Conservation (phyloP, 2,329 filamentous ascomycete genomes). For the Diaporthe citrichinensis region DNA sequence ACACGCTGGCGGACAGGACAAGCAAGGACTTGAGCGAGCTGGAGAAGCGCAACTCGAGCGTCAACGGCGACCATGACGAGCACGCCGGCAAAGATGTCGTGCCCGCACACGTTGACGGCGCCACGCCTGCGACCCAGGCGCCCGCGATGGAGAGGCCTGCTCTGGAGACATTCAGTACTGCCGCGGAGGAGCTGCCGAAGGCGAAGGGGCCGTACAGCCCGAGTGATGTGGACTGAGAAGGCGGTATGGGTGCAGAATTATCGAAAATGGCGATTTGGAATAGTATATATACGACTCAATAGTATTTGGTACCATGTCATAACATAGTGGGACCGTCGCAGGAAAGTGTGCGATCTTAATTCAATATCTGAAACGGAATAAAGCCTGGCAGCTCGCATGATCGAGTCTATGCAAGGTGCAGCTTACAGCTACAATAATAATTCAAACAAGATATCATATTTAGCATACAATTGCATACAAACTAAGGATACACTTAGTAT, state of each 20-base stretch:
- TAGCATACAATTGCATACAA: not conserved
- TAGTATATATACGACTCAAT: slow-evolving; percentile 4
- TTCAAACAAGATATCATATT: not conserved
- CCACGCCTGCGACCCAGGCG: slow-evolving; percentile 36
- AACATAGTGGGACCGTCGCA: not conserved
- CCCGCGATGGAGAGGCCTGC: slow-evolving; percentile 52
- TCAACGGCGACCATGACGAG: not conserved
- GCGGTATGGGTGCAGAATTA: not conserved
- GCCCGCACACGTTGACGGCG: slow-evolving; percentile 27
- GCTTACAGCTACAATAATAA: not conserved
- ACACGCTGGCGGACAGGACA: slow-evolving; percentile 29
- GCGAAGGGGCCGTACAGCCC: slow-evolving; percentile 42
- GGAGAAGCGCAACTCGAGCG: slow-evolving; percentile 25
- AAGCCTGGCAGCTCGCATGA: not conserved
- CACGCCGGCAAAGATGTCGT: slow-evolving; percentile 15
- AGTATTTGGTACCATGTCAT: not conserved
- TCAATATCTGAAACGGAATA: too few species aligned
- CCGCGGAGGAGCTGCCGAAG: slow-evolving; percentile 59
- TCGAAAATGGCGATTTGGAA: not conserved
- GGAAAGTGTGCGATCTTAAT: not conserved
- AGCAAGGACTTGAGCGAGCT: slow-evolving; percentile 40
- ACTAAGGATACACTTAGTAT: not conserved
- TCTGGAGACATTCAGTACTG: slow-evolving; percentile 70
- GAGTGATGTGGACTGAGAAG: slow-evolving; percentile 21
- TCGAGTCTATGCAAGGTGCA: not conserved